These are phyloP conservation scores for Stramenopiles sp. DNA, from an alignment of 352 stramenopile genomes.

Conservation along the genomic window DNA sequence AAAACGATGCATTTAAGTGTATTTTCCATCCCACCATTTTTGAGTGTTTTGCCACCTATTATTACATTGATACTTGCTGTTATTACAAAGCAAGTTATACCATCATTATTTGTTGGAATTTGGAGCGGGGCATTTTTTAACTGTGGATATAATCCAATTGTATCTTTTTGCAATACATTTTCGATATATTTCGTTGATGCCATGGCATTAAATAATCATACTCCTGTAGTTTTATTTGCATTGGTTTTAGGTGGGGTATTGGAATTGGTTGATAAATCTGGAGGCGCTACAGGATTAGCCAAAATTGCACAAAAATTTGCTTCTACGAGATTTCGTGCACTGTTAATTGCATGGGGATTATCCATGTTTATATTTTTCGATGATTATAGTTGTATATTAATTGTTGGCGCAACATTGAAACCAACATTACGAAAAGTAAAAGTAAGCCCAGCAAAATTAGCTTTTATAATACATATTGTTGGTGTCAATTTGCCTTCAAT, in stretches of 20 bases:
- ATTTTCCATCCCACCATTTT: no score
- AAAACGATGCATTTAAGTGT: no score
- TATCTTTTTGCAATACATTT: constrained; percentile 49
- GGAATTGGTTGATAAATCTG: constrained; percentile 58
- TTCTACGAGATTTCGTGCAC: constrained; percentile 50
- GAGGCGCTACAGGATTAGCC: constrained; percentile 52
- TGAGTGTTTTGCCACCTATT: no score
- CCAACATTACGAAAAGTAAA: constrained; percentile 50
- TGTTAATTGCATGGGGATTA: constrained; percentile 50
- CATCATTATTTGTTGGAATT: constrained; percentile 51
- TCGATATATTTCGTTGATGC: constrained; percentile 60
- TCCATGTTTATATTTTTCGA: constrained; percentile 71
- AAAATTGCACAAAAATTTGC: constrained; percentile 48
- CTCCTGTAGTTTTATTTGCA: constrained; percentile 58
- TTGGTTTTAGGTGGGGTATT: constrained; percentile 60
- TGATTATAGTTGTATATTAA: constrained; percentile 69
- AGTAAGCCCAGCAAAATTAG: constrained; percentile 61
- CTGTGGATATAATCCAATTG: constrained; percentile 37
- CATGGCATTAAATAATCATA: constrained; percentile 51
- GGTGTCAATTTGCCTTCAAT: constrained; percentile 59
- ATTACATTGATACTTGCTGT: no score
- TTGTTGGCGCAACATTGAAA: constrained; percentile 57
- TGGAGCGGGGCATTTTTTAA: constrained; percentile 41
- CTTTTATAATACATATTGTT: constrained; percentile 59
- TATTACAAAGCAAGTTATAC: constrained; percentile 34